Base-by-base conservation (phyloP, 2,329 filamentous ascomycete genomes). In the Dryadomyces quercus-mongolicae region DNA sequence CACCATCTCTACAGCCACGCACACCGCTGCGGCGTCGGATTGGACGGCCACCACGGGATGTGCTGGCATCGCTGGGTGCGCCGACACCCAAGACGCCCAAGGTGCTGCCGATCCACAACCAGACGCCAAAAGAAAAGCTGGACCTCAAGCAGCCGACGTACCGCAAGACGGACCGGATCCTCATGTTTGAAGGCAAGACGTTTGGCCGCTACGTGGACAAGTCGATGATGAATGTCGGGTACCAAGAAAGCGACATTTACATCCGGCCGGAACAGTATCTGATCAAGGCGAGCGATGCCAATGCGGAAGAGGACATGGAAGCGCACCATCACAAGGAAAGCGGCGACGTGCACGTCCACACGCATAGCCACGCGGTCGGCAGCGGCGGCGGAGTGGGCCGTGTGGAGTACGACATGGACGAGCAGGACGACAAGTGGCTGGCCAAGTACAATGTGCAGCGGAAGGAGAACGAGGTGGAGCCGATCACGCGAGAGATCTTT, bases 371-470 rank as follows among this genome's bases (percentile, higher is more conserved):
- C 48, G 54, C 52, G 5, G 57, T 49, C 1, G 57, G 56, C 45
- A 58, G 57, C 57, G 57, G 58, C 40, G 71, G 71, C 52, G 73
- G 73, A 18, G 78, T 94, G 43, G 88, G 89, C 13, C 84, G 88
- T 55, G 93, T 98, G 20, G 93, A 98, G 66, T 98, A 98, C 67
- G 93, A 98, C 67, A 98, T 98, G 93, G 93, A 98, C 65, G 93
- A 98, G 69, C 93, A 98, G 65, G 93, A 98, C 67, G 90, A 95
- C 61, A 89, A 91, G 71, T 98, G 93, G 93, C 74, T 98, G 25
- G 86, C 93, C 61, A 80, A 82, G 43, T 82, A 92, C 65, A 98
- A 98, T 63, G 71, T 74, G 13, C 82, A 86, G 62, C 82, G 93
- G 55, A 87, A 84, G 65, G 77, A 80, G 22, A 80, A 86, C 60